phyloP scores from a whole-genome alignment of 2,329 filamentous ascomycete species.

The Mollisiaceae sp. region DNA sequence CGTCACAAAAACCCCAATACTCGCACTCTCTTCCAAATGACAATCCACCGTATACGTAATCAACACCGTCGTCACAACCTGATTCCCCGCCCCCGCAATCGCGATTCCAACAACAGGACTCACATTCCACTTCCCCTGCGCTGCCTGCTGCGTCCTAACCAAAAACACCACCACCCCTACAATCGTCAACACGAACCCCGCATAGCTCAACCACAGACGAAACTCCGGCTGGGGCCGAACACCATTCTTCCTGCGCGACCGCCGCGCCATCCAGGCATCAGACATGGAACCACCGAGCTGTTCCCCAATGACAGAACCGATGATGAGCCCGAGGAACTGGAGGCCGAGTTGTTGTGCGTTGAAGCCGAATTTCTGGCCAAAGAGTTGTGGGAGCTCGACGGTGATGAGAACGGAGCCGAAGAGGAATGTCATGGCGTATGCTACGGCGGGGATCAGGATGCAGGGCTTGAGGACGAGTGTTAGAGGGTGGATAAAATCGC shows the following conservation, averaged over 20 bases:
- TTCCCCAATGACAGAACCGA: slow-evolving; percentile 62
- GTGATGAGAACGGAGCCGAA: slow-evolving; percentile 59
- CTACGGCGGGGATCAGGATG: slow-evolving; percentile 55
- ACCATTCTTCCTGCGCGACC: slow-evolving; percentile 43
- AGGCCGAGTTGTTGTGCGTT: slow-evolving; percentile 62
- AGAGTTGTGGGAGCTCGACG: slow-evolving; percentile 64
- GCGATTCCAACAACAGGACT: slow-evolving; percentile 60
- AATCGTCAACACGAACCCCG: slow-evolving; percentile 55
- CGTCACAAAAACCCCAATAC: slow-evolving; percentile 63
- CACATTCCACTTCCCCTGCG: slow-evolving; percentile 55
- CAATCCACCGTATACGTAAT: slow-evolving; percentile 66
- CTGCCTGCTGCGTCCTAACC: slow-evolving; percentile 53
- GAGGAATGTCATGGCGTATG: slow-evolving; percentile 63
- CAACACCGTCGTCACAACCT: slow-evolving; percentile 64
- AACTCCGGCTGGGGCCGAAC: slow-evolving; percentile 52
- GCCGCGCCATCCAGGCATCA: slow-evolving; percentile 59
- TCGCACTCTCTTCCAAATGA: slow-evolving; percentile 55
- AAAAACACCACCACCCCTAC: slow-evolving; percentile 60
- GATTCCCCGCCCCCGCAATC: slow-evolving; percentile 59
- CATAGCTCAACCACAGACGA: slow-evolving; percentile 62
- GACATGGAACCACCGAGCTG: slow-evolving; percentile 54
- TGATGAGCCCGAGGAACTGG: slow-evolving; percentile 61
- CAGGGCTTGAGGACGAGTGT: slow-evolving; percentile 50
- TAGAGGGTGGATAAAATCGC: slow-evolving; percentile 58
- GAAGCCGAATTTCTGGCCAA: slow-evolving; percentile 59